Base-by-base conservation (phyloP, 2,329 filamentous ascomycete species). In the Diatrype stigma region DNA sequence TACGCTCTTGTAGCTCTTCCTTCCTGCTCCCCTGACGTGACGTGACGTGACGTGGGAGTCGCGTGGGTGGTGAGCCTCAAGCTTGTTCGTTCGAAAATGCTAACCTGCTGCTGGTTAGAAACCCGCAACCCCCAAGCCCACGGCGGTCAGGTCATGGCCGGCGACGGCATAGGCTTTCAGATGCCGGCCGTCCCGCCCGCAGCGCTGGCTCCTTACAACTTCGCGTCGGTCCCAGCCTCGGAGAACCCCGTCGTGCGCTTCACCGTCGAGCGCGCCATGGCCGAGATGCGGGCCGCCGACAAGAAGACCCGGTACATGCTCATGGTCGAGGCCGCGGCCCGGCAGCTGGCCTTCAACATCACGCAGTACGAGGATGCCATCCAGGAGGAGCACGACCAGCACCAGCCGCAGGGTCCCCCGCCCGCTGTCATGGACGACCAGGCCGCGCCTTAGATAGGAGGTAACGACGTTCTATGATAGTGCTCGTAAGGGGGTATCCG, bases 261-360 rank as follows among this genome's bases (percentile, higher is more conserved):
- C 48, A 68, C 73, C n/a, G 58, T 76, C 45, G 71, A 74, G 52
- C 70, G 73, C 51, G 74, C 75, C 3, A 71, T 81, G 65, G 65
- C 65, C 12, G 73, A 78, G 47, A 72, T 75, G 21, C 70, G 73
- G 26, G 57, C 60, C 16, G 70, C 74, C 28, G 72, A 76, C 55
- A 70, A 67, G 56, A 69, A 70, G 47, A 70, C 73, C 1, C 71
- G 79, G 4, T 68, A 73, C 47, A 67, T 81, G 52, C 72, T 78
- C 47, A 71, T 77, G 56, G 74, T 84, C 48, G 78, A 83, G 56
- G 69, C 75, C 42, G 72, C 77, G 2, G 78, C 80, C 12, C 74
- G 76, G 61, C 77, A 82, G 64, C 70, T 84, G 30, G 79, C 77
- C 6, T 69, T 79, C 58, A 73, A 76, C 26, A 73, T 82, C 42